A percentile compares a stretch with the other conserved stretches of the same genome.
Conservation (phyloP, 2,329 filamentous ascomycete genomes). For the Myriosclerotinia scirpicola region DNA sequence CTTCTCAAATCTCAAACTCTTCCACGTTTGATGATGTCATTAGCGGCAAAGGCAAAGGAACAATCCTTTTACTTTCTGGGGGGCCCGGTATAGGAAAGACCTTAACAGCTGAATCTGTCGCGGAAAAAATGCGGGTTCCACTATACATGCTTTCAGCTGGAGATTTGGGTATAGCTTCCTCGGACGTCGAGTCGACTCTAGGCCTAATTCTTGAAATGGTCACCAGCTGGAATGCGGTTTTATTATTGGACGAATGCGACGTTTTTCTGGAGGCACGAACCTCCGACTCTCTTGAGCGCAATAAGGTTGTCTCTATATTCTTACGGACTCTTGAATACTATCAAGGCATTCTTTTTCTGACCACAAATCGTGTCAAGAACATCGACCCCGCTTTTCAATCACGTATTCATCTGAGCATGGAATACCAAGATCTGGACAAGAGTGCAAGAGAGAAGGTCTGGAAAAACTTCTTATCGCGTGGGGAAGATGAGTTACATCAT, state of each 20-base stretch:
- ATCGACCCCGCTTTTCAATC: constrained; percentile 42
- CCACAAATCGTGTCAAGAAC: constrained; percentile 40
- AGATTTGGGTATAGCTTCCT: constrained; percentile 47
- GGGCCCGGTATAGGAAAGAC: constrained; percentile 49
- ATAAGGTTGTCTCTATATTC: constrained; percentile 45
- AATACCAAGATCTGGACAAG: constrained; percentile 32
- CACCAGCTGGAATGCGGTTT: constrained; percentile 69
- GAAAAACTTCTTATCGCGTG: constrained; percentile 30
- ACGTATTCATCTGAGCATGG: constrained; percentile 40
- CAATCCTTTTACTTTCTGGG: constrained; percentile 52
- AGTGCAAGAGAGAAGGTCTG: constrained; percentile 33
- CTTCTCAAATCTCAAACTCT: constrained; percentile 47
- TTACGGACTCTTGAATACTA: constrained; percentile 44
- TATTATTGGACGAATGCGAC: constrained; percentile 71
- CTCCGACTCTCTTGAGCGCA: constrained; percentile 43
- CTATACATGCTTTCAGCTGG: constrained; percentile 44
- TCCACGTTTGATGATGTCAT: constrained; percentile 53
- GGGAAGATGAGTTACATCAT: constrained; percentile 32
- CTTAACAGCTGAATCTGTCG: constrained; percentile 32
- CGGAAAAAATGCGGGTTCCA: constrained; percentile 32
- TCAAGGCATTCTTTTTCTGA: constrained; percentile 45
- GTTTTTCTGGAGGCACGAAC: constrained; percentile 49
- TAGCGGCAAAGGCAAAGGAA: constrained; percentile 52
- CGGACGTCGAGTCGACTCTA: constrained; percentile 41
- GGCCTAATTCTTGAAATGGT: constrained; percentile 67